These are phyloP conservation scores for Elsinoe australis DNA, from an alignment of 2,329 filamentous ascomycete genomes.

Conservation along the genomic window DNA sequence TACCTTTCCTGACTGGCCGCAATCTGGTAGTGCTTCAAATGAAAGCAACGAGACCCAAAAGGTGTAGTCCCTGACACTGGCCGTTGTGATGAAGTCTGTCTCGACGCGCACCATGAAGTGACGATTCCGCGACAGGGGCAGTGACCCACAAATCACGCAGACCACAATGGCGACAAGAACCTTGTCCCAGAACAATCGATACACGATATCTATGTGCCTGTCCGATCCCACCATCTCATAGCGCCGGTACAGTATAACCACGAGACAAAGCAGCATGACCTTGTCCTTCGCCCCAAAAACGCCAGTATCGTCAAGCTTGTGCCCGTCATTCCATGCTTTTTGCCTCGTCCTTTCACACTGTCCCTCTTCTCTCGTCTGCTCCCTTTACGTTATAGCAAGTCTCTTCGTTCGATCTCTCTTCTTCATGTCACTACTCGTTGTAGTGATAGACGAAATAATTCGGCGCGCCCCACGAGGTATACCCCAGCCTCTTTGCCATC, in stretches of 20 bases:
- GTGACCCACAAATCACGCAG: too few relatives aligned
- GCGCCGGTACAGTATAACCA: too few relatives aligned
- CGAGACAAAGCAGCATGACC: too few relatives aligned
- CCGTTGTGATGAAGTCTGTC: too few relatives aligned
- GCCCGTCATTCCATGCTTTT: neutral
- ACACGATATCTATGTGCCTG: constrained; percentile 3
- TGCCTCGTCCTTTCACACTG: neutral
- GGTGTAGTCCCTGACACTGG: too few relatives aligned
- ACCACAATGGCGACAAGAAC: too few relatives aligned
- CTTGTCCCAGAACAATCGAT: neutral
- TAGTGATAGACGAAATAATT: constrained; percentile 97
- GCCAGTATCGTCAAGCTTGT: constrained; percentile 5
- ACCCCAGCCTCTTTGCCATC: constrained; percentile 86
- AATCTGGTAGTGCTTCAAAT: too few relatives aligned
- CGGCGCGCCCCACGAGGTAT: constrained; percentile 77
- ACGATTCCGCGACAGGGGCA: too few relatives aligned
- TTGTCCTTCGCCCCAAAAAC: neutral
- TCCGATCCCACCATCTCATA: neutral
- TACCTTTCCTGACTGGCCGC: too few relatives aligned
- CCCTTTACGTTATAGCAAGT: neutral
- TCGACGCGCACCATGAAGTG: too few relatives aligned
- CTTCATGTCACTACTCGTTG: constrained; percentile 54
- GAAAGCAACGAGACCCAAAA: too few relatives aligned
- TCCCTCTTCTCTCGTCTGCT: neutral
- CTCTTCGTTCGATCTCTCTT: neutral